Evolutionary conservation across 1,139 yeast genomes (phyloP).

Genomic region (Kodamaea suecica): DNA sequence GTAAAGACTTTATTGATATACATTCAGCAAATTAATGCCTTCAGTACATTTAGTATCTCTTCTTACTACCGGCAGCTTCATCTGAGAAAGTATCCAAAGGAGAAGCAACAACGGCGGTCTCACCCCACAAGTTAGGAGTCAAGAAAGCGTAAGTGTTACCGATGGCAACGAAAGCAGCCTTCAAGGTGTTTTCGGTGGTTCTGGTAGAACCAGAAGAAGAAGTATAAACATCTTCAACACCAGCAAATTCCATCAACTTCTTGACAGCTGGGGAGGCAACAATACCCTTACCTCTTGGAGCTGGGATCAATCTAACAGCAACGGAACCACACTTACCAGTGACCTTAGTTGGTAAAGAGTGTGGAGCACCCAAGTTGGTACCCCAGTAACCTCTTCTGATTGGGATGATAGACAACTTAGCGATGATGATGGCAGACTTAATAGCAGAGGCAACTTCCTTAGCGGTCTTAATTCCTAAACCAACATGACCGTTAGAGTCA

Average conservation of each 20-base stretch:
- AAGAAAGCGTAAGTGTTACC: constrained; percentile 99
- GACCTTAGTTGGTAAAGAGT: constrained; percentile 96
- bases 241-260: constrained; percentile 98
- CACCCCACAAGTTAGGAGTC: constrained; percentile 99
- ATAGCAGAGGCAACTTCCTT: constrained; percentile 99
- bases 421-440: constrained; percentile 99
- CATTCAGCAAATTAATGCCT: too few species aligned
- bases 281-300: constrained; percentile 99
- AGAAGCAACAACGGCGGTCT: constrained; percentile 77
- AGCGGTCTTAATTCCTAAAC: constrained; percentile 99
- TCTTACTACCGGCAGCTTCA: constrained; percentile 73
- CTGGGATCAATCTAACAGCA: constrained; percentile 97
- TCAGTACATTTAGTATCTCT: constrained; percentile 57
- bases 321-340: constrained; percentile 99
- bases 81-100: constrained; percentile 94
- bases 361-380: constrained; percentile 99
- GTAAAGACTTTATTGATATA: too few species aligned
- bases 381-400: constrained; percentile 99
- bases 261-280: constrained; percentile 99
- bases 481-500: constrained; percentile 99
- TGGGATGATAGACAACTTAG: constrained; percentile 98
- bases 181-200: constrained; percentile 99
- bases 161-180: constrained; percentile 99
- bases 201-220: constrained; percentile 99
- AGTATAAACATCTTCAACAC: constrained; percentile 99